Evolutionary conservation across 1,139 yeast genomes (phyloP).

Genomic region (Debaryomyces singareniensis): DNA sequence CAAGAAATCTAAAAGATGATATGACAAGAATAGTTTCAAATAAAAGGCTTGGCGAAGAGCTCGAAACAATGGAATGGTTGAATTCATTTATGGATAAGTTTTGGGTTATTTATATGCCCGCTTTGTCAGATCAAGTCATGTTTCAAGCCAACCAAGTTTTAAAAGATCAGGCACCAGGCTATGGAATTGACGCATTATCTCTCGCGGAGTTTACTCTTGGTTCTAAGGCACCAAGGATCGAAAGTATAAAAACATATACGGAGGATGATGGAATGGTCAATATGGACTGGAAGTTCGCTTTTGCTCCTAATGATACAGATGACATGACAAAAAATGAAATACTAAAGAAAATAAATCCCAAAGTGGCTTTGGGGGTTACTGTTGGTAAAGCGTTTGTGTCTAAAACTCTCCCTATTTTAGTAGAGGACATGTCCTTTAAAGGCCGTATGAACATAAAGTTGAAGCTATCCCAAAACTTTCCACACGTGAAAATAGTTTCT

Average conservation of each 20-base stretch:
- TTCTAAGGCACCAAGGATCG: constrained; percentile 69
- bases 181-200: constrained; percentile 67
- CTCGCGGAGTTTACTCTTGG: constrained; percentile 76
- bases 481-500: constrained; percentile 67
- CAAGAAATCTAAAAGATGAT: constrained; percentile 67
- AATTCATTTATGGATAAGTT: constrained; percentile 70
- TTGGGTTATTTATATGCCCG: constrained; percentile 87
- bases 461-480: constrained; percentile 57
- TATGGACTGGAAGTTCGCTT: constrained; percentile 80
- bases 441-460: constrained; percentile 67
- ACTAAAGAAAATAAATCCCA: constrained; percentile 65
- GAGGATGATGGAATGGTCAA: constrained; percentile 63
- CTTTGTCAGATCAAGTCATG: constrained; percentile 68
- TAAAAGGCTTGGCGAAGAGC: constrained; percentile 53
- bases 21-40: constrained; percentile 54
- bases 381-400: constrained; percentile 74
- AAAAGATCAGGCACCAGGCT: constrained; percentile 72
- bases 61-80: constrained; percentile 77
- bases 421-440: constrained; percentile 69
- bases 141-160: constrained; percentile 58
- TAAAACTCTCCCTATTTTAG: constrained; percentile 67
- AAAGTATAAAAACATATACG: constrained; percentile 65
- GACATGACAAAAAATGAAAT: constrained; percentile 76
- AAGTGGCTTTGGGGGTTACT: constrained; percentile 72
- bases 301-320: constrained; percentile 74